Percentiles rank a stretch among this genome's conserved stretches.
Conservation (phyloP, 306 rosid genomes). For the Astragalus membranaceus region DNA sequence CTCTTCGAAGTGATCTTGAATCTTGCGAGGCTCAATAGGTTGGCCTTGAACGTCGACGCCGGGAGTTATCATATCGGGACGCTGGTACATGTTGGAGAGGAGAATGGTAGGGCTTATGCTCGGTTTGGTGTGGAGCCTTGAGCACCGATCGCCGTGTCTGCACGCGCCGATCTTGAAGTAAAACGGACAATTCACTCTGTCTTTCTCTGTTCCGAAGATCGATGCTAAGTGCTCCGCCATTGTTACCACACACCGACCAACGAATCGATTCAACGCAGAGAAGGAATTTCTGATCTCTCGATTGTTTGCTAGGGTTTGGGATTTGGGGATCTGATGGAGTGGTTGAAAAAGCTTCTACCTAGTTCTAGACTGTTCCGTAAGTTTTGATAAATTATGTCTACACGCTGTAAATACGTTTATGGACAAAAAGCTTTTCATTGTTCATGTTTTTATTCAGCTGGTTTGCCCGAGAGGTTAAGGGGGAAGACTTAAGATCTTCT, state of each 20-base stretch:
- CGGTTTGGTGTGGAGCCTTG: slow-evolving; percentile 67
- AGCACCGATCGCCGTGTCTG: slow-evolving; percentile 67
- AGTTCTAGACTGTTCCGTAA: slow-evolving; percentile 21
- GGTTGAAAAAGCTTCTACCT: not conserved
- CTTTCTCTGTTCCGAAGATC: slow-evolving; percentile 70
- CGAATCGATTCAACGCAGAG: not conserved
- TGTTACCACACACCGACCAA: not conserved
- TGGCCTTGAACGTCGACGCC: slow-evolving; percentile 60
- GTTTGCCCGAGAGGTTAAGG: slow-evolving; percentile 79
- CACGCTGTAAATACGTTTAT: no score
- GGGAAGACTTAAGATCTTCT: slow-evolving; percentile 73
- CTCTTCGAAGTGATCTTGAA: slow-evolving; percentile 62
- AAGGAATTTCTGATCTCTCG: not conserved
- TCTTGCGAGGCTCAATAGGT: slow-evolving; percentile 51
- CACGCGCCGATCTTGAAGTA: slow-evolving; percentile 83
- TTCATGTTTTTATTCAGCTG: not conserved
- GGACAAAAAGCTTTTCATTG: no score
- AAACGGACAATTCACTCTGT: slow-evolving; percentile 72
- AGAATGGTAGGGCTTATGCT: slow-evolving; percentile 60
- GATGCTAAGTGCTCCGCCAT: slow-evolving; percentile 82
- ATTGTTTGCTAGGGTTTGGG: slow-evolving; percentile 6
- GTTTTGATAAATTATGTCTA: no score
- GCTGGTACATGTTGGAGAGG: slow-evolving; percentile 71
- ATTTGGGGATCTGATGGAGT: slow-evolving; percentile 2
- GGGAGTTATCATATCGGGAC: slow-evolving; percentile 71